Base-by-base conservation (phyloP, 106 monocot species). In the Triglochin maritima region DNA sequence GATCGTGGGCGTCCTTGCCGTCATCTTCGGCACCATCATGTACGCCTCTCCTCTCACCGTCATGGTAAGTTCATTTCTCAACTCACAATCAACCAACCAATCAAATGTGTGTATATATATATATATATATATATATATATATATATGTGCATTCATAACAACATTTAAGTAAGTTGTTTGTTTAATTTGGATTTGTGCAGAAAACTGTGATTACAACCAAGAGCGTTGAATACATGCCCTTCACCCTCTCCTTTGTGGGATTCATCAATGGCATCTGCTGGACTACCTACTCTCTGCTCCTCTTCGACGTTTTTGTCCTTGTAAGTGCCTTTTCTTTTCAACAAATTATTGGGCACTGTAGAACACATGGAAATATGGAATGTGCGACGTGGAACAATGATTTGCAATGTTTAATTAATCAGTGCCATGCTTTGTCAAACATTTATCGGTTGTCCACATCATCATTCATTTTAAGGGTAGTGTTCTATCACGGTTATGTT, bases 181-280 rank as follows among this genome's bases (percentile, higher is more conserved):
- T 60, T 2, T 7, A 8, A 4, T 14, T 9, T 15, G 9, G 4
- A 15, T 13, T 44, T 8, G 44, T 5, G 17, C 80, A 86, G 86
- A 78, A 57, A 66, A 44, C 62, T 50, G 86, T 86, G 74, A 69
- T 86, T 48, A 16, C 46, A 56, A 82, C 80, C 1, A 82, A 79
- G 72, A 86, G 82, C 64, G 86, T 82, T 3, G 44, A 81, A 69
- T 85, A 81, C 81, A 79, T 85, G 81, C 85, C 85, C 4, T 73
- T 85, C 76, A 72, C 52, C 44, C 70, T 80, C 3, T 85, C 85
- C 3, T 56, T 85, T 6, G 75, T 66, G 4, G 60, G 71, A 2
- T 86, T 82, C 66, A 59, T 86, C 71, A 86, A 86, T 55, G 82
- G 80, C 2, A 12, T 82, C 9, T 77, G 77, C 66, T 86, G 86